Percentiles rank a stretch among this genome's conserved stretches.
Evolutionary conservation across 1,284 basidiomycete genomes (phyloP).

Genomic region (Paramarasmius palmivorus): DNA sequence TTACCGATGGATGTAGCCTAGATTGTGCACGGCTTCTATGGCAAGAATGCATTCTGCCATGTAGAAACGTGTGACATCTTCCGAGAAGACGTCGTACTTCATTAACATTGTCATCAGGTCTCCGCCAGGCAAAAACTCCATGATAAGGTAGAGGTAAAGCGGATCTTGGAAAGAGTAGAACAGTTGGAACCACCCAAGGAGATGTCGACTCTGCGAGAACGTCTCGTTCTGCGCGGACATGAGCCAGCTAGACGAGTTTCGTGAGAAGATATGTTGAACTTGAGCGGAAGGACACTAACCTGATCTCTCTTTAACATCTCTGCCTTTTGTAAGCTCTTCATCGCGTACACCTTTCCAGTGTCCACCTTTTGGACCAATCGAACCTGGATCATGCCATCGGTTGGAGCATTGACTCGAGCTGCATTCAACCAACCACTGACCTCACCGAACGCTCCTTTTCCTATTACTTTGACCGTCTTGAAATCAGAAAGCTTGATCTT

Average conservation of each 20-base stretch:
- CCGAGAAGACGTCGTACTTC: constrained; percentile 99
- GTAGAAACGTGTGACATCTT: constrained; percentile 98
- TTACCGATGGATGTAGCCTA: constrained; percentile 98
- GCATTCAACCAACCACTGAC: constrained; percentile 37
- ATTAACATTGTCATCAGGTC: constrained; percentile 99
- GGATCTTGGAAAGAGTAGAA: constrained; percentile 99
- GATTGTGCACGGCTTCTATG: constrained; percentile 96
- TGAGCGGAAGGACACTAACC: constrained; percentile 39
- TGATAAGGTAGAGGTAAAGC: constrained; percentile 94
- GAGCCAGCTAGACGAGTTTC: constrained; percentile 70
- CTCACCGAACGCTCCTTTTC: constrained; percentile 98
- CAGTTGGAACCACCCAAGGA: constrained; percentile 95
- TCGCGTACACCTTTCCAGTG: constrained; percentile 97
- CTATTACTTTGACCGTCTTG: constrained; percentile 97
- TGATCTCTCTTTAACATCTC: constrained; percentile 99
- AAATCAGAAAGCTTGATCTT: constrained; percentile 94
- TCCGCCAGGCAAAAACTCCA: constrained; percentile 98
- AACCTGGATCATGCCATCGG: constrained; percentile 53
- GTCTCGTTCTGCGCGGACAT: constrained; percentile 98
- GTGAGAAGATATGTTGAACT: constrained; percentile 7
- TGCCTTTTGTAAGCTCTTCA: constrained; percentile 97
- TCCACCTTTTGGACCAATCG: constrained; percentile 96
- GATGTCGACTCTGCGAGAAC: constrained; percentile 97
- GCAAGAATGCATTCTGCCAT: constrained; percentile 99
- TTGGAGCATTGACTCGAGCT: neutral